These are phyloP conservation scores for Colletotrichum endophyticum DNA, from an alignment of 2,329 filamentous ascomycete genomes.

Conservation along the genomic window DNA sequence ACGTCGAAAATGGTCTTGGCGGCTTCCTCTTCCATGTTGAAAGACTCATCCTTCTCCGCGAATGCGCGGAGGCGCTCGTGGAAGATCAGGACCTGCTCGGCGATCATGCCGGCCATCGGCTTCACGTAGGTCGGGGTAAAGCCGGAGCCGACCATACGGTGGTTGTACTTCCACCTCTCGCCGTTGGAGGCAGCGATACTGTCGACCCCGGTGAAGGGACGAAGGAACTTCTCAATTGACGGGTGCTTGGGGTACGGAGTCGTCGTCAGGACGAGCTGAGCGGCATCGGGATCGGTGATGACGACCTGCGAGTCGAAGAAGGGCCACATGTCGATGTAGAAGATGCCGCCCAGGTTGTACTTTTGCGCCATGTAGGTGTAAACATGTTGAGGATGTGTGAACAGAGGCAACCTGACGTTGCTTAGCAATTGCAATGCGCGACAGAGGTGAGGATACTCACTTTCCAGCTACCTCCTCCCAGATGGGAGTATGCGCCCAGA, in stretches of 20 bases:
- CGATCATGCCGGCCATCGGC: conserved; percentile 26
- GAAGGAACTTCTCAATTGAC: conserved; percentile 23
- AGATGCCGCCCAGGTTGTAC: conserved; percentile 30
- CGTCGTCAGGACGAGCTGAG: conserved; percentile 26
- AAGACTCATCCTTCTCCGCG: conserved; percentile 17
- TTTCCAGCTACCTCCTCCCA: conserved; percentile 17
- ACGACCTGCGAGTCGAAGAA: conserved; percentile 29
- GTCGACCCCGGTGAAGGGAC: conserved; percentile 24
- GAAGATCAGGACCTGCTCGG: conserved; percentile 28
- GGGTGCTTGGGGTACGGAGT: conserved; percentile 23
- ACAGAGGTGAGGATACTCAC: not conserved
- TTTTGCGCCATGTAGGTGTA: conserved; percentile 26
- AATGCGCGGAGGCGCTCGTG: conserved; percentile 20
- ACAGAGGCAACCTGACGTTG: conserved; percentile 17
- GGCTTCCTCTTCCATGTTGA: conserved; percentile 26
- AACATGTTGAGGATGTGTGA: conserved; percentile 26
- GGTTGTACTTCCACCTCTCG: conserved; percentile 31
- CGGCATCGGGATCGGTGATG: conserved; percentile 28
- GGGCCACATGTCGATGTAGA: conserved; percentile 36
- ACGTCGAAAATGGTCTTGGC: conserved; percentile 28
- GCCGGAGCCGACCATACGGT: conserved; percentile 31
- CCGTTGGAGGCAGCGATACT: conserved; percentile 29
- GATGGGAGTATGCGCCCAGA: conserved; percentile 25
- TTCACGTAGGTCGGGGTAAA: conserved; percentile 29
- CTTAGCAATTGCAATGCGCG: not conserved